phyloP scores from a whole-genome alignment of 352 stramenopile genomes.

The Elongisporangium undulatum region DNA sequence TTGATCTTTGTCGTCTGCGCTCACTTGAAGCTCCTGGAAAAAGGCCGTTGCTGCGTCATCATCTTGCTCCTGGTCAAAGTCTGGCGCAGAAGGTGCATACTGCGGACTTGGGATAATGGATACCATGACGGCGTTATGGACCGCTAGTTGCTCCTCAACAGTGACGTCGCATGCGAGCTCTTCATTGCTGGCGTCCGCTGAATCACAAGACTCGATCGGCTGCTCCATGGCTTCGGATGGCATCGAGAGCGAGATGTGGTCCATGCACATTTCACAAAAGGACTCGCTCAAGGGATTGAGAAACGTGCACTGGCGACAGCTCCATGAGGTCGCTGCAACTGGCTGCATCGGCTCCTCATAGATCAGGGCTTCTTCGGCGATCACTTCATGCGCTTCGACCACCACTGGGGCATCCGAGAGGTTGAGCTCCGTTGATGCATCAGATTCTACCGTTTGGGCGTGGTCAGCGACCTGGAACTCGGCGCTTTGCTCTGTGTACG shows the following conservation, averaged over 20 bases:
- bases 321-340: slow-evolving; percentile 21
- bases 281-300: slow-evolving; percentile 46
- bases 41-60: background rate
- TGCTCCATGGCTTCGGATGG: too few species aligned
- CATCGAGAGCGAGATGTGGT: slow-evolving; percentile 41
- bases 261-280: slow-evolving; percentile 59
- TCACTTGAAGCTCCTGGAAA: background rate
- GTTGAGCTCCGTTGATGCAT: background rate
- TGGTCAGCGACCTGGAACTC: background rate
- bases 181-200: background rate
- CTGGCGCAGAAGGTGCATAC: background rate
- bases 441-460: background rate
- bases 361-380: slow-evolving; percentile 21
- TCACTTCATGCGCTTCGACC: slow-evolving; percentile 39
- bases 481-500: background rate
- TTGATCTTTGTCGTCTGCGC: background rate
- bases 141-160: background rate
- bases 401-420: slow-evolving; percentile 8
- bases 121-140: background rate
- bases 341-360: slow-evolving; percentile 6
- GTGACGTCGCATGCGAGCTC: background rate
- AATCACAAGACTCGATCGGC: too few species aligned
- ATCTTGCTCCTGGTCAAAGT: background rate
- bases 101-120: background rate
- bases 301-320: slow-evolving; percentile 53